These are phyloP conservation scores for Toxoplasma gondii DNA, from an alignment of 169 alveolate species.

Conservation along the genomic window DNA sequence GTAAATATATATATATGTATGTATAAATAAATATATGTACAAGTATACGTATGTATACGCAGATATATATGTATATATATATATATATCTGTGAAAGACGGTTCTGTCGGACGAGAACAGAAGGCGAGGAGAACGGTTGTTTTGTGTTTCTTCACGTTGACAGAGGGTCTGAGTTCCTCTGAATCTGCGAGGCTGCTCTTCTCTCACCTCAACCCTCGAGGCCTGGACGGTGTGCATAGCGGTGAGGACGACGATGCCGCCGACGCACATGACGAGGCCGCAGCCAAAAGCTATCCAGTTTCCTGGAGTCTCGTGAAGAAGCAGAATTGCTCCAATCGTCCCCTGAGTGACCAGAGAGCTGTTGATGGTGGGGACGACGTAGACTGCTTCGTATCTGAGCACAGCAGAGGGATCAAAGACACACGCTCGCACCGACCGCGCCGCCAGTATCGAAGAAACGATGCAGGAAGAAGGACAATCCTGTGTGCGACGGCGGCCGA, in stretches of 20 bases:
- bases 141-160: too few relatives aligned
- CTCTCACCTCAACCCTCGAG: background rate
- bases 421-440: background rate
- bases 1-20: too few relatives aligned
- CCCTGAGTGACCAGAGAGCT: conserved; percentile 64
- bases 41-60: background rate
- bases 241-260: conserved; percentile 53
- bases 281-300: conserved; percentile 16
- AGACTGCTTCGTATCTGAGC: conserved; percentile 63
- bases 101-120: too few relatives aligned
- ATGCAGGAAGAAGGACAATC: background rate
- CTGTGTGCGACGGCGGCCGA: background rate
- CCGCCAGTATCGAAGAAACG: background rate
- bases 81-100: background rate
- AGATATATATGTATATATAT: background rate
- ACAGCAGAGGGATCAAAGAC: background rate
- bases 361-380: conserved; percentile 60
- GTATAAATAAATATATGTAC: background rate
- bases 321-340: conserved; percentile 53
- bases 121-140: too few relatives aligned
- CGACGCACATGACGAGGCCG: conserved; percentile 27
- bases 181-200: too few relatives aligned
- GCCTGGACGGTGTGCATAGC: conserved; percentile 29
- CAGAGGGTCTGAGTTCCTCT: too few relatives aligned
- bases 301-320: conserved; percentile 43